Conservation (phyloP, 2,329 filamentous ascomycete genomes). For the Lojkania enalia region DNA sequence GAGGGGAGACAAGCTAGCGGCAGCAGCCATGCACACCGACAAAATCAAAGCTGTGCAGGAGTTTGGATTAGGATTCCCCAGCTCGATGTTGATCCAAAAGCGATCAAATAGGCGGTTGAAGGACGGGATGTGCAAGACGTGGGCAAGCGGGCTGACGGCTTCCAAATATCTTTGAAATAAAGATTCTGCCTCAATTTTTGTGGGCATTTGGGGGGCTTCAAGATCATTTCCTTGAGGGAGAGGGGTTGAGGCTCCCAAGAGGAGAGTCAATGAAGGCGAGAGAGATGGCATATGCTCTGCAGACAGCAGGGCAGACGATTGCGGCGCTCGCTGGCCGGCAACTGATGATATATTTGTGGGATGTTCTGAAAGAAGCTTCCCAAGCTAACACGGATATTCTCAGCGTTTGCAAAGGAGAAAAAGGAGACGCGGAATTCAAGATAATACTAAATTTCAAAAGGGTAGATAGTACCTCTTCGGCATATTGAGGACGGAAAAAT, state of each 20-base stretch:
- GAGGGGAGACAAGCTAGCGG: slow-evolving; percentile 41
- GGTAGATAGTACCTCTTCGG: slow-evolving; percentile 43
- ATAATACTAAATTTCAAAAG: slow-evolving; percentile 13
- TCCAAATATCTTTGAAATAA: slow-evolving; percentile 41
- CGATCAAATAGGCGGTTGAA: slow-evolving; percentile 43
- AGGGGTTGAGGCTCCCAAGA: slow-evolving; percentile 37
- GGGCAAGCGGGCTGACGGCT: slow-evolving; percentile 43
- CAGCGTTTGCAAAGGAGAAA: slow-evolving; percentile 24
- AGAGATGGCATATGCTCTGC: slow-evolving; percentile 45
- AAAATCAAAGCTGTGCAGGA: slow-evolving; percentile 43
- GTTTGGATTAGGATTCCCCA: slow-evolving; percentile 41
- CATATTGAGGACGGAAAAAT: slow-evolving; percentile 45
- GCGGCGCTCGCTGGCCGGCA: slow-evolving; percentile 40
- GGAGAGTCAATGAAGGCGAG: slow-evolving; percentile 39
- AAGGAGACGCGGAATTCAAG: background rate
- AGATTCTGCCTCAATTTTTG: slow-evolving; percentile 40
- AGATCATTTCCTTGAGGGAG: slow-evolving; percentile 33
- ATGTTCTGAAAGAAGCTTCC: slow-evolving; percentile 43
- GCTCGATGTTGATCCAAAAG: slow-evolving; percentile 43
- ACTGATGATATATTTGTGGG: slow-evolving; percentile 34
- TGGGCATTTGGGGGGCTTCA: slow-evolving; percentile 37
- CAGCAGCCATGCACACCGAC: slow-evolving; percentile 44
- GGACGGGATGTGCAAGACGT: slow-evolving; percentile 43
- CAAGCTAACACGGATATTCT: slow-evolving; percentile 33
- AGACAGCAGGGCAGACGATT: slow-evolving; percentile 40